phyloP scores from a whole-genome alignment of 2,329 filamentous ascomycete genomes.

The Sphaceloma murrayae region DNA sequence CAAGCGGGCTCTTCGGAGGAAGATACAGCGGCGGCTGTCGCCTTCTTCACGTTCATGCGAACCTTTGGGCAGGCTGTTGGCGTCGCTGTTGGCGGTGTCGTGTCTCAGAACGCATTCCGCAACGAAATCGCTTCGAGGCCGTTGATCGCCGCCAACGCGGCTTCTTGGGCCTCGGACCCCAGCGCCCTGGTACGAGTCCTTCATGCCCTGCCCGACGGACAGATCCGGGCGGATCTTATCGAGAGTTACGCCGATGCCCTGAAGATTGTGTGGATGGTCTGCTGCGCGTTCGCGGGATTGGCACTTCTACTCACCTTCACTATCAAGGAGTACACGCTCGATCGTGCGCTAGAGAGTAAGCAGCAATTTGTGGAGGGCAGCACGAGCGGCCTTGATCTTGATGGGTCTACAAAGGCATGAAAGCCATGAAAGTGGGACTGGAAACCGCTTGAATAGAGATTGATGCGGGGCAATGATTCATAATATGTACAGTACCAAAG shows the following conservation, averaged over 20 bases:
- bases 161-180: conserved; percentile 47
- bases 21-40: conserved; percentile 32
- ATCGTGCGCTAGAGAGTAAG: conserved; percentile 23
- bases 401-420: too few relatives aligned
- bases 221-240: conserved; percentile 37
- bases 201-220: conserved; percentile 41
- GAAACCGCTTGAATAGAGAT: too few relatives aligned
- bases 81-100: conserved; percentile 33
- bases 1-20: conserved; percentile 32
- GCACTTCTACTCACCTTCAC: conserved; percentile 45
- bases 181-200: conserved; percentile 51
- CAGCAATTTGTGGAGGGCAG: conserved; percentile 16
- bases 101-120: conserved; percentile 39
- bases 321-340: conserved; percentile 45
- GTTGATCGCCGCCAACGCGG: conserved; percentile 39
- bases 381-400: too few relatives aligned
- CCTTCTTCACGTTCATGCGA: conserved; percentile 37
- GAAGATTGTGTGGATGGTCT: conserved; percentile 47
- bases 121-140: conserved; percentile 42
- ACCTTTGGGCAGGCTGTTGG: conserved; percentile 40
- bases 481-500: too few relatives aligned
- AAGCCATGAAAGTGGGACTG: too few relatives aligned
- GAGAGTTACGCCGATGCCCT: conserved; percentile 47
- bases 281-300: conserved; percentile 44
- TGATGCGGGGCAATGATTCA: too few relatives aligned